Base-by-base conservation (phyloP, 176 grass and related monocot species). In the Oryza meyeriana region DNA sequence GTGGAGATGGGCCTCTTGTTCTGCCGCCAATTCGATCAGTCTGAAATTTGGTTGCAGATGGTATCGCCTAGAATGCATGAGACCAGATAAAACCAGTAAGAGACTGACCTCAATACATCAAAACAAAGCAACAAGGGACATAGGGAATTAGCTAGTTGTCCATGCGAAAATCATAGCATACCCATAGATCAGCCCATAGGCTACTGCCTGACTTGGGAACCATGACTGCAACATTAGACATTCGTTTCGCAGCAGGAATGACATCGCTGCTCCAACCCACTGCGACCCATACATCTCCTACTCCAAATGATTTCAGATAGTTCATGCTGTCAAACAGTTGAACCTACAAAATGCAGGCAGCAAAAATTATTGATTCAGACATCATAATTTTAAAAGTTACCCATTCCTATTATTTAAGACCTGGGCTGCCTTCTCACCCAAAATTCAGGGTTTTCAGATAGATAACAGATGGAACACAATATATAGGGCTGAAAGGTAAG, bases 151-250 rank as follows among this genome's bases (percentile, higher is more conserved):
- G 24, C 3, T 17, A 48, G 17, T 70, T 70, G 45, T 48, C 9
- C 29, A 13, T 79, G 17, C 0, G 29, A 11, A 79, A 71, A 36
- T 12, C 17, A 10, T 28, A 71, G 17, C 42, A 40, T 90, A 98
- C 96, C 90, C 92, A 98, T 48, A 98, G 67, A 85, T 98, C 96
- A 32, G 93, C 88, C 92, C 96, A 98, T 52, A 98, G 31, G 79
- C 96, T 95, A 79, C 88, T 82, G 74, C 96, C 96, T 64, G 96
- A 98, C 22, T 93, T 93, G 41, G 96, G 96, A 91, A 98, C 96
- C 71, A 98, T 69, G 52, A 98, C 87, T 0, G 79, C 85, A 45
- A 95, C 90, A 72, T 93, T 89, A 61, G 96, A 91, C 92, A 93
- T 93, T 75, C 90, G 87, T 20, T 98, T 98, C 44, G 90, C 96